These are phyloP conservation scores for Rhodamnia rubescens DNA, from an alignment of 345 rosid genomes.

Conservation along the genomic window DNA sequence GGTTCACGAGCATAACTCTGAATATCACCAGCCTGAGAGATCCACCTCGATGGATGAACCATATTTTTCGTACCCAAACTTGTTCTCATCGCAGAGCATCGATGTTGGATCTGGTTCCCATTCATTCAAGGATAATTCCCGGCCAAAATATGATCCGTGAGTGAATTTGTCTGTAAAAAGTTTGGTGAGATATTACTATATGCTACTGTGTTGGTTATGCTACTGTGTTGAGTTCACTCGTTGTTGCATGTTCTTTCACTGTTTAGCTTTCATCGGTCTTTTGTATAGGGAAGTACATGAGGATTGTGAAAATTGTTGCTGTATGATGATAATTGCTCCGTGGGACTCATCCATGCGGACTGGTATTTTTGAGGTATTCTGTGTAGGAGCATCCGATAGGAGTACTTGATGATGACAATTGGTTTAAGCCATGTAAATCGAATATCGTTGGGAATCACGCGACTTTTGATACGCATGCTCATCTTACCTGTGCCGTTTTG, in stretches of 20 bases:
- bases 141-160: slow-evolving; percentile 14
- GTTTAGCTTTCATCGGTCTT: neutral
- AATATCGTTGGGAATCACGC: neutral
- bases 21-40: slow-evolving; percentile 52
- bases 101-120: slow-evolving; percentile 18
- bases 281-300: neutral
- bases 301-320: neutral
- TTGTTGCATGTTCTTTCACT: neutral
- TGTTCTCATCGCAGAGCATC: slow-evolving; percentile 37
- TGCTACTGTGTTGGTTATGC: neutral
- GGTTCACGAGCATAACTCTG: slow-evolving; percentile 6
- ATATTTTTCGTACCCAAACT: slow-evolving; percentile 71
- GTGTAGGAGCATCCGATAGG: neutral
- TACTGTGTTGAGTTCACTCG: neutral
- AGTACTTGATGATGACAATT: neutral
- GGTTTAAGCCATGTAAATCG: neutral
- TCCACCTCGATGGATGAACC: slow-evolving; percentile 58
- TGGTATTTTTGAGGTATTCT: neutral
- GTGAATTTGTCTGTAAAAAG: neutral
- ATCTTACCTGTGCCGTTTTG: too few relatives aligned
- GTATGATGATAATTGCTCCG: neutral
- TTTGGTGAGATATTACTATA: neutral
- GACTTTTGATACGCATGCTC: neutral
- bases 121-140: slow-evolving; percentile 15
- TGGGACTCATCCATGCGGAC: neutral